Base-by-base conservation (phyloP, 164 flowering plant genomes). In the Litsea cubeba region DNA sequence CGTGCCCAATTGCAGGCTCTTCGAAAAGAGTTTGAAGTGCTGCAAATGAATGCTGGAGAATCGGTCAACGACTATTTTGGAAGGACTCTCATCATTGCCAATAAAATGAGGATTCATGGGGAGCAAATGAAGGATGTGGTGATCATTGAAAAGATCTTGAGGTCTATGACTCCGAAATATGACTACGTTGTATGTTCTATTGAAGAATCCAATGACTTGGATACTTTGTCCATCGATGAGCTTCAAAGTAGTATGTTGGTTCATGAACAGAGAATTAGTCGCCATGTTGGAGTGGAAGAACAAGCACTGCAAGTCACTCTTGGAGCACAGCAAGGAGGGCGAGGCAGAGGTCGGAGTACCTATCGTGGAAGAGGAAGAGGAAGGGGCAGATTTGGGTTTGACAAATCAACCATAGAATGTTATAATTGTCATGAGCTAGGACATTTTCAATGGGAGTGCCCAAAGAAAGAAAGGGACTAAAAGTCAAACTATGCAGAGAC, bases 181-280 rank as follows among this genome's bases (percentile, higher is more conserved):
- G 49, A 67, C n/a, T 5, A 67, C 26, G 51, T 67, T 14, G 70
- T 64, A 8, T 23, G 30, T 64, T 23, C 67, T 6, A 64, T 64
- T 26, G 67, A 64, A 40, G 67, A 64, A 64, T 64, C 67, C 26
- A 64, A 64, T 23, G 67, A 64, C 25, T 12, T 64, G 26, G 28
- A 23, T 1, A 12, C 32, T 64, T 24, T 64, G 14, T 64, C 28
- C 4, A 23, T 64, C 32, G 67, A 64, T 22, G 32, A 64, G 32
- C 12, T 64, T 23, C 23, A n/a, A 24, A 25, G 67, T 25, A n/a
- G 14, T 1, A 5, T 64, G 18, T 12, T 12, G 32, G 67, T 64
- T 24, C 67, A 64, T 24, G 67, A 64, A 25, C 30, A 23, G 26
- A 7, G 67, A 25, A 64, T 64, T 10, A 64, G 25, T 64, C 67